phyloP scores from a whole-genome alignment of 2,329 filamentous ascomycete species.

The Cladosporium sp. region DNA sequence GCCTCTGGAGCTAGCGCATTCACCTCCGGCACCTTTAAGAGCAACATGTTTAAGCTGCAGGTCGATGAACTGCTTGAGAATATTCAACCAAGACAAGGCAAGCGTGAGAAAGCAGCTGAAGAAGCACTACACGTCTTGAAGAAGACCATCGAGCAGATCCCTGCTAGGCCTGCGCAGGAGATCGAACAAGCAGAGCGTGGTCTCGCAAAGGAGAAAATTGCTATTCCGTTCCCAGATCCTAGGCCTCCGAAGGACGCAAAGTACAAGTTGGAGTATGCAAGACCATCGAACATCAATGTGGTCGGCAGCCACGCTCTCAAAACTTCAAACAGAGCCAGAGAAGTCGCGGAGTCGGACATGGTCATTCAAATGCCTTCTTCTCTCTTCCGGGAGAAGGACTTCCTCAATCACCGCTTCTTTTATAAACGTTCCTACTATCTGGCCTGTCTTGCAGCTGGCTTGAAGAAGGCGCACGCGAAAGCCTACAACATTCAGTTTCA shows the following conservation, averaged over 20 bases:
- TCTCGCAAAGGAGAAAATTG: constrained; percentile 60
- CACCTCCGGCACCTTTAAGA: constrained; percentile 53
- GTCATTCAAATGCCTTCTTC: constrained; percentile 73
- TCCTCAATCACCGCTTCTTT: constrained; percentile 85
- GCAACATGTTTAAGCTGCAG: constrained; percentile 61
- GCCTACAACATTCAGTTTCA: constrained; percentile 36
- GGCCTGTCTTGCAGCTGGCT: constrained; percentile 66
- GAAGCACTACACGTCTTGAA: constrained; percentile 51
- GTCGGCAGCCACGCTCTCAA: constrained; percentile 79
- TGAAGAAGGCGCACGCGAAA: constrained; percentile 61
- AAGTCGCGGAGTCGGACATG: constrained; percentile 60
- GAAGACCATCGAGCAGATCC: constrained; percentile 50
- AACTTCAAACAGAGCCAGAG: constrained; percentile 58
- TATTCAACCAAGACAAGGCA: constrained; percentile 53
- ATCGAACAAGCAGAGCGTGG: constrained; percentile 62
- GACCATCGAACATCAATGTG: constrained; percentile 74
- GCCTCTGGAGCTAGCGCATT: constrained; percentile 16
- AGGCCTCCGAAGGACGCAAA: constrained; percentile 67
- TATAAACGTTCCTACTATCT: constrained; percentile 91
- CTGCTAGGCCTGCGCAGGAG: constrained; percentile 43
- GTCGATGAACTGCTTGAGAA: constrained; percentile 57
- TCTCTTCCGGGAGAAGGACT: constrained; percentile 91
- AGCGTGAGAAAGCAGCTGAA: constrained; percentile 49
- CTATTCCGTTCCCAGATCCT: constrained; percentile 81
- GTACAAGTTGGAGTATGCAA: constrained; percentile 74